phyloP scores from a whole-genome alignment of 129 eudicot genomes.

The Ambrosia artemisiifolia region DNA sequence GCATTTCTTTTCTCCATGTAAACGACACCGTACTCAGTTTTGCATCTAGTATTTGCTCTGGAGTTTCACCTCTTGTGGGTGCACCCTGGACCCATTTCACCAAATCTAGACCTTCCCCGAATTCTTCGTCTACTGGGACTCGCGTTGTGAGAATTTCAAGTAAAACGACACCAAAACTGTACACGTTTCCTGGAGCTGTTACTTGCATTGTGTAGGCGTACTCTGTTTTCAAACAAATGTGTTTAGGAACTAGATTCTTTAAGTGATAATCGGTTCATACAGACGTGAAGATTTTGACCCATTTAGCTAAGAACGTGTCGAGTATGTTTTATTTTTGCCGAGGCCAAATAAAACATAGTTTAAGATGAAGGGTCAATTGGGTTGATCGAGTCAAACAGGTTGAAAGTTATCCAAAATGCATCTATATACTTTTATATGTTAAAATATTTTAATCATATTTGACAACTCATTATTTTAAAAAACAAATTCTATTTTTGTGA shows the following conservation, averaged over 20 bases:
- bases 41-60: constrained; percentile 92
- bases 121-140: constrained; percentile 87
- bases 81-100: constrained; percentile 99
- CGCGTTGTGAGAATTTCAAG: constrained; percentile 88
- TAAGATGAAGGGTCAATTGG: neutral
- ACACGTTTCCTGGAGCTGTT: constrained; percentile 97
- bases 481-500: neutral
- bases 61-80: constrained; percentile 87
- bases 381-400: neutral
- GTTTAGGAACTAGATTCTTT: neutral
- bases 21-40: constrained; percentile 92
- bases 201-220: constrained; percentile 99
- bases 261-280: neutral
- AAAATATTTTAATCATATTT: neutral
- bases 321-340: neutral
- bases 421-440: neutral
- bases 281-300: neutral
- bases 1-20: constrained; percentile 97
- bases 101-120: constrained; percentile 92
- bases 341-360: neutral
- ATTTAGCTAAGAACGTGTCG: neutral
- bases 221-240: constrained; percentile 43
- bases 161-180: constrained; percentile 93
- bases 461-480: too few relatives aligned
- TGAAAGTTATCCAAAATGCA: neutral